Evolutionary conservation across 192 early-diverging fungal genomes (phyloP), one percentile per base, ranked within the genome.

Genomic region (Coemansia aciculifera): DNA sequence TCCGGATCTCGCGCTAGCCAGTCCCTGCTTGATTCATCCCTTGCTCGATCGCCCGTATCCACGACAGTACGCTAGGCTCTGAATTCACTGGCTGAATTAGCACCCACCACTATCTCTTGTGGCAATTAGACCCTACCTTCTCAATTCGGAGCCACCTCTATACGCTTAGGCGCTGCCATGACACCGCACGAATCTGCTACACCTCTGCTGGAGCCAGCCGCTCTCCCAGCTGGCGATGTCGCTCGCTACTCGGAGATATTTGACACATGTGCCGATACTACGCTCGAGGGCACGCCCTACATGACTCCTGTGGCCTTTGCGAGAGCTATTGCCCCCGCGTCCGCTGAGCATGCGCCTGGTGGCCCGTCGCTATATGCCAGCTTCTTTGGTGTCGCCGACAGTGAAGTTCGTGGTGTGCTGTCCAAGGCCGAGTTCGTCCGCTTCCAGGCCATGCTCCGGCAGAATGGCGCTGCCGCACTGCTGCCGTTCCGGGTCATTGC

Each of bases 361-460:
- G 48, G 34, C 5, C 15, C 9, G 36, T 52, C 66, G 59, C 77
- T 71, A 46, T 76, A 64, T 64, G 64, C 69, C 19, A 66, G 64
- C n/a, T 77, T 88, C 27, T 88, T 88, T 70, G 63, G 68, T 31
- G 67, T 86, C 4, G 85, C 87, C 38, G 87, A 85, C 67, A 63
- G 68, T n/a, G 61, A 69, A 8, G 51, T 29, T 17, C 65, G 65
- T 29, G 85, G 85, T 38, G 23, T 63, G 36, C 63, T 88, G 34
- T 75, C 83, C 43, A 67, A 70, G 19, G 79, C 81, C 36, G 86
- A 87, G 51, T 88, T 86, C 70, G 31, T 85, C 19, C 62, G 63
- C 34, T 88, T 90, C 67, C 81, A 85, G 40, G 34, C 57, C 23
- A 37, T 86, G 42, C 73, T 89, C n/a, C 54, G 68, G 24, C 69